Evolutionary conservation across 176 grass and related monocot genomes (phyloP).

Genomic region (Poa annua): DNA sequence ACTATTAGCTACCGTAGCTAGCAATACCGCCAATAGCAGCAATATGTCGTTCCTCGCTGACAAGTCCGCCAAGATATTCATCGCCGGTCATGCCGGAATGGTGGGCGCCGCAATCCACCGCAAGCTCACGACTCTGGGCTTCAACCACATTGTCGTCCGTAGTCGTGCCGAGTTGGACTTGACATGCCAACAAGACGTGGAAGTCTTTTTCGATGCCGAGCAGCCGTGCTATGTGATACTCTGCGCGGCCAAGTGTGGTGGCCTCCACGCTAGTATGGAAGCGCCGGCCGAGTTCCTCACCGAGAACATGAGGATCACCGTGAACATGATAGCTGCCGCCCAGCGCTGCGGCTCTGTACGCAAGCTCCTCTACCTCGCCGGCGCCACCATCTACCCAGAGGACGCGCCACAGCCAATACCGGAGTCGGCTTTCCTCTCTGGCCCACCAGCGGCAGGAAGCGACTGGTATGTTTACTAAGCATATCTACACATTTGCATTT

Average conservation of each 20-base stretch:
- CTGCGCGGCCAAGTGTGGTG: conserved; percentile 57
- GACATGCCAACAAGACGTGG: conserved; percentile 45
- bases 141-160: conserved; percentile 50
- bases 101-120: conserved; percentile 52
- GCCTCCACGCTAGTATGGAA: conserved; percentile 55
- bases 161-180: conserved; percentile 57
- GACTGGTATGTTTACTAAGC: conserved; percentile 29
- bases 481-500: too few species aligned
- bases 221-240: conserved; percentile 56
- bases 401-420: conserved; percentile 55
- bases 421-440: conserved; percentile 56
- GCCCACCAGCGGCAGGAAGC: conserved; percentile 50
- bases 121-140: conserved; percentile 43
- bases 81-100: conserved; percentile 57
- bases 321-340: conserved; percentile 52
- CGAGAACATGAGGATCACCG: conserved; percentile 56
- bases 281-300: conserved; percentile 57
- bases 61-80: conserved; percentile 50
- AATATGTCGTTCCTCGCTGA: conserved; percentile 53
- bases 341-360: conserved; percentile 46
- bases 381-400: conserved; percentile 53
- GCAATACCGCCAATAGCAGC: background rate
- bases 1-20: too few species aligned
- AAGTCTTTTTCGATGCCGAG: conserved; percentile 54
- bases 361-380: conserved; percentile 59